Percentiles rank a stretch among this genome's conserved stretches.
These are phyloP conservation scores for Yarrowia sp. DNA, from an alignment of 805 yeast genomes.

Conservation along the genomic window DNA sequence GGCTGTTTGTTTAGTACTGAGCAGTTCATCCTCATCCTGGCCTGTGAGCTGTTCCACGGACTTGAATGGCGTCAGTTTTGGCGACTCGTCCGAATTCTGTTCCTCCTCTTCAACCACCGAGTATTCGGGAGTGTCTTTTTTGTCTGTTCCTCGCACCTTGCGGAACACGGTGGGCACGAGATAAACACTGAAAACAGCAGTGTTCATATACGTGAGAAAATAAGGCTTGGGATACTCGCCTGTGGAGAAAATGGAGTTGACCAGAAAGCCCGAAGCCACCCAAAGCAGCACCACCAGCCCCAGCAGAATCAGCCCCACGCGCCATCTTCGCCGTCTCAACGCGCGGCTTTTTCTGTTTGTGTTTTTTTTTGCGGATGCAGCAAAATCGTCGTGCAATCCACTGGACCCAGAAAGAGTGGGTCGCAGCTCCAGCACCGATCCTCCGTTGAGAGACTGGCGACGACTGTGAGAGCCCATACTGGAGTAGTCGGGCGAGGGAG, in stretches of 20 bases:
- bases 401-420: slow-evolving; percentile 1
- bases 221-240: slow-evolving; percentile 81
- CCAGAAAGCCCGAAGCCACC: slow-evolving; percentile 86
- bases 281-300: slow-evolving; percentile 77
- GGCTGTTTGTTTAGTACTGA: slow-evolving; percentile 57
- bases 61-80: neutral
- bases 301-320: slow-evolving; percentile 69
- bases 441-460: slow-evolving; percentile 19
- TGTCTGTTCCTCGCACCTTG: neutral
- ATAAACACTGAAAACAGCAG: slow-evolving; percentile 78
- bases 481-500: slow-evolving; percentile 21
- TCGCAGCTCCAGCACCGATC: slow-evolving; percentile 2
- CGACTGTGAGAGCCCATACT: slow-evolving; percentile 21
- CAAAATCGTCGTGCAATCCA: neutral
- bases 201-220: slow-evolving; percentile 86
- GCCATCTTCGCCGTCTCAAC: slow-evolving; percentile 49
- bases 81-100: slow-evolving; percentile 16
- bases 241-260: slow-evolving; percentile 67
- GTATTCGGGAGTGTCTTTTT: slow-evolving; percentile 19
- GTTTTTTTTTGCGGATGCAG: neutral
- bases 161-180: slow-evolving; percentile 39
- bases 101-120: neutral
- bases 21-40: slow-evolving; percentile 15
- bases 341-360: neutral
- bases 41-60: slow-evolving; percentile 25